These are phyloP conservation scores for Aspergillus japonicus DNA, from an alignment of 2,329 filamentous ascomycete genomes.

Conservation along the genomic window DNA sequence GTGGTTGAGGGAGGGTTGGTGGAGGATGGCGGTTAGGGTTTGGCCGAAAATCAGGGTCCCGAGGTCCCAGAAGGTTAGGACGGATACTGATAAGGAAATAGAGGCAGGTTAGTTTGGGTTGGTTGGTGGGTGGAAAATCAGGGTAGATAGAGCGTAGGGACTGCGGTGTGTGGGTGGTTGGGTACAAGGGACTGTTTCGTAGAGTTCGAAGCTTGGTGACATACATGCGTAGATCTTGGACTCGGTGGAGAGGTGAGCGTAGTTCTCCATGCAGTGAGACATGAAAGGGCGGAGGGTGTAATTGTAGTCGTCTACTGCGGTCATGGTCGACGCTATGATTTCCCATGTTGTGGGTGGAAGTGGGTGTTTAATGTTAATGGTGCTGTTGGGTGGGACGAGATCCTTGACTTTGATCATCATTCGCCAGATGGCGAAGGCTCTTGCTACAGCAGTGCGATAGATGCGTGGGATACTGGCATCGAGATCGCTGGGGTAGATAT, in stretches of 20 bases:
- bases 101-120: conserved; percentile 7
- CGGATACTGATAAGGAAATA: conserved; percentile 21
- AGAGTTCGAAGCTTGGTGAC: too few species aligned
- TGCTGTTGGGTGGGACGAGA: not conserved
- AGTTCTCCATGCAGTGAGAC: too few species aligned
- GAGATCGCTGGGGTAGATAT: too few species aligned
- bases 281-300: too few species aligned
- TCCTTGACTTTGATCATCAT: too few species aligned
- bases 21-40: conserved; percentile 4
- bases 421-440: too few species aligned
- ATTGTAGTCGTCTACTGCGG: too few species aligned
- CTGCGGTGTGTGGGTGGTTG: not conserved
- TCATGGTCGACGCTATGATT: not conserved
- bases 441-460: too few species aligned
- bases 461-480: too few species aligned
- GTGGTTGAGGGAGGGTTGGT: too few species aligned
- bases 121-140: too few species aligned
- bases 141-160: conserved; percentile 11
- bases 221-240: not conserved
- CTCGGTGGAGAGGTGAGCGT: too few species aligned
- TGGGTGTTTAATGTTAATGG: not conserved
- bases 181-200: not conserved
- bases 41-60: conserved; percentile 21
- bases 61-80: conserved; percentile 22
- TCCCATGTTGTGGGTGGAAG: not conserved